These are phyloP conservation scores for Vaccinium myrtillus DNA, from an alignment of 148 eudicot genomes.

Conservation along the genomic window DNA sequence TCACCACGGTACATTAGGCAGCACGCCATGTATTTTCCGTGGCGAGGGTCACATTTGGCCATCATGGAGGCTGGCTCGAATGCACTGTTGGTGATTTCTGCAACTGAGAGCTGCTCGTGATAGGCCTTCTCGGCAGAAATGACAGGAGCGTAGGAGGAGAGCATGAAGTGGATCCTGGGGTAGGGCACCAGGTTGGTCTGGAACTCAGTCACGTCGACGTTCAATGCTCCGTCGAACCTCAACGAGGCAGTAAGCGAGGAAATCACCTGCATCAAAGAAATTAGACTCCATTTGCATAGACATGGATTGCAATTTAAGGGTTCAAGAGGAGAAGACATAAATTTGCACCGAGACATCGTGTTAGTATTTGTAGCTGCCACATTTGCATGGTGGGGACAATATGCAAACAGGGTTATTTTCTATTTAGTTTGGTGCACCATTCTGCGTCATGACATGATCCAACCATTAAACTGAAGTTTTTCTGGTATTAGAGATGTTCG, in stretches of 20 bases:
- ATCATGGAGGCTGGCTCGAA: slow-evolving; percentile 32
- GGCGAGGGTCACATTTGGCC: slow-evolving; percentile 31
- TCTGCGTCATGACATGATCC: too few relatives aligned
- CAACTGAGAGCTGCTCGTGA: slow-evolving; percentile 35
- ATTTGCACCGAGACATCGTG: too few relatives aligned
- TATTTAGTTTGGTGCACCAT: too few relatives aligned
- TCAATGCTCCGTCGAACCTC: slow-evolving; percentile 32
- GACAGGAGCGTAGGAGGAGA: slow-evolving; percentile 37
- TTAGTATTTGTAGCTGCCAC: too few relatives aligned
- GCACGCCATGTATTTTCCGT: slow-evolving; percentile 37
- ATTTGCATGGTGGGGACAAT: too few relatives aligned
- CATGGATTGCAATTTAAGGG: too few relatives aligned
- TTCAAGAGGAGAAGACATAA: too few relatives aligned
- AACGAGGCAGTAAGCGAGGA: slow-evolving; percentile 33
- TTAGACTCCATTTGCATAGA: neutral
- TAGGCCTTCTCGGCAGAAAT: slow-evolving; percentile 31
- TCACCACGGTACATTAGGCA: slow-evolving; percentile 39
- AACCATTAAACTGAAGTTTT: too few relatives aligned
- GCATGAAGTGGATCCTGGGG: slow-evolving; percentile 31
- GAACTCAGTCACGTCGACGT: slow-evolving; percentile 30
- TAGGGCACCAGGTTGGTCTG: slow-evolving; percentile 33
- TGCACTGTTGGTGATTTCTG: slow-evolving; percentile 30
- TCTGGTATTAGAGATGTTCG: too few relatives aligned
- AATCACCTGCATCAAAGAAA: slow-evolving; percentile 23
- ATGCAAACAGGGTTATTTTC: too few relatives aligned